phyloP scores from a whole-genome alignment of 805 yeast species.

The Kuraishia capsulata region DNA sequence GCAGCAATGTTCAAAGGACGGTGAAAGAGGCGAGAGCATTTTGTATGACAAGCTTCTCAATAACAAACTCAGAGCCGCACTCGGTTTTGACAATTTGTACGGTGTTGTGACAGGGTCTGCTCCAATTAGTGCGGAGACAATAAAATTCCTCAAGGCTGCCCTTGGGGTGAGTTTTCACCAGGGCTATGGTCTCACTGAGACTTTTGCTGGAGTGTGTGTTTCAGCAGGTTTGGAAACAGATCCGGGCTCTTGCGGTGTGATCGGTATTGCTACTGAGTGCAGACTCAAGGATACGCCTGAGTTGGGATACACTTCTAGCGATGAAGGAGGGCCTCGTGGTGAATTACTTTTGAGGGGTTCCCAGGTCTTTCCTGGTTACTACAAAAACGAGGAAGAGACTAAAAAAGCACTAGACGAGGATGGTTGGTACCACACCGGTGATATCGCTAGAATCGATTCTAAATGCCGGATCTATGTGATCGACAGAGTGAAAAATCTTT shows the following conservation, averaged over 20 bases:
- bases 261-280: constrained; percentile 46
- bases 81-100: constrained; percentile 38
- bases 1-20: constrained; percentile 6
- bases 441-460: constrained; percentile 43
- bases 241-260: constrained; percentile 53
- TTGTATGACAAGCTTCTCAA: constrained; percentile 27
- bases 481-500: constrained; percentile 74
- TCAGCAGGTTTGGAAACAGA: constrained; percentile 30
- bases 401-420: constrained; percentile 39
- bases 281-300: constrained; percentile 57
- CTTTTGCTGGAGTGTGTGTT: constrained; percentile 52
- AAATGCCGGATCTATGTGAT: constrained; percentile 51
- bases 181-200: constrained; percentile 74
- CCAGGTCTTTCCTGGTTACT: constrained; percentile 48
- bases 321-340: constrained; percentile 39
- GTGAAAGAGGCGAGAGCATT: constrained; percentile 7
- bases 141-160: constrained; percentile 52
- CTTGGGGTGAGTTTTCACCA: constrained; percentile 46
- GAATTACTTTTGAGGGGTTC: constrained; percentile 61
- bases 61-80: constrained; percentile 28
- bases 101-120: constrained; percentile 53
- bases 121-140: constrained; percentile 56
- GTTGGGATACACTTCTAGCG: constrained; percentile 38
- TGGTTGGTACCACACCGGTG: constrained; percentile 59
- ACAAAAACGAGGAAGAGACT: constrained; percentile 48